Evolutionary conservation across 2,329 filamentous ascomycete genomes (phyloP), one percentile per base, ranked within the genome.

Genomic region (Pezicula rhizophila): DNA sequence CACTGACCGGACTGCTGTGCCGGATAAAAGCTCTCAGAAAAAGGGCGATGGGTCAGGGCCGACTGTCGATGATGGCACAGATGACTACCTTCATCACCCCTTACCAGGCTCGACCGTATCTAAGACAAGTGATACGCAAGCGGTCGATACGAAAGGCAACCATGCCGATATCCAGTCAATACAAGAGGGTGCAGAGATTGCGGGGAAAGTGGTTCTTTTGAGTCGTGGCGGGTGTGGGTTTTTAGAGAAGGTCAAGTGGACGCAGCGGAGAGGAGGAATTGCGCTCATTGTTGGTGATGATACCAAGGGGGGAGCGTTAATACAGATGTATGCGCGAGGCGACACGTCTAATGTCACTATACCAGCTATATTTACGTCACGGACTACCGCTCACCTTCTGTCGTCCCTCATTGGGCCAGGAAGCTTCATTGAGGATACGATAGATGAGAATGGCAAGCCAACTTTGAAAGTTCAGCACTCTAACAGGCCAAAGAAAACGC

Each of bases 241-340:
- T 66, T 70, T 96, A 52, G 92, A 97, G 64, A 99, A 99, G 69
- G 89, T 93, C 55, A 92, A 95, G 72, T 99, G 93, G 93, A 89
- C 87, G 11, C 93, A 99, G 66, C 80, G 90, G 52, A 81, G 93
- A 62, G 93, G 93, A 20, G 93, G 87, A 17, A 78, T 90, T 51
- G 93, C 89, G 33, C 74, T 99, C 52, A 95, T 99, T 56, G 91
- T 99, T 3, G 93, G 93, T 23, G 93, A 99, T 66, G 87, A 96
- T 66, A 85, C 88, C 50, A 87, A 88, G 52, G 92, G 92, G 40
- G 91, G 90, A 4, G 87, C 87, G 33, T 72, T 99, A 52, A 88
- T 97, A 45, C 93, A 95, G 59, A 99, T 99, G 93, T 97, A 96
- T 66, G 93, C 93, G n/a, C 83, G 88, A 61, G 93, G 92, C 34